Evolutionary conservation across 2,329 filamentous ascomycete species (phyloP).

Genomic region (Cordyceps sp.): DNA sequence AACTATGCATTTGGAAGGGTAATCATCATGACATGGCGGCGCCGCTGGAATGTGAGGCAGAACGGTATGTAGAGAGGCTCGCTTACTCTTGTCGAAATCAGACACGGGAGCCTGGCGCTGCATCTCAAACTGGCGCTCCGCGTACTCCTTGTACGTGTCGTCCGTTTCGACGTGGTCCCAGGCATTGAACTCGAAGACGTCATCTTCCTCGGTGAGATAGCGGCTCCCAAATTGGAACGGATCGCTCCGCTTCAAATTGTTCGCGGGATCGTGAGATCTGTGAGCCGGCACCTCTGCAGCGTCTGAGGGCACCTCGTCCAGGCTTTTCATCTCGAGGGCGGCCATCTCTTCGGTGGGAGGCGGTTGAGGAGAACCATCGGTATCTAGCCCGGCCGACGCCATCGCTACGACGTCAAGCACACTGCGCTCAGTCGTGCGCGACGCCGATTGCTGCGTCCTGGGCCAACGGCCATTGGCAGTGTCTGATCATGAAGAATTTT

Average conservation of each 20-base stretch:
- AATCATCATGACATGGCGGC: slow-evolving; percentile 37
- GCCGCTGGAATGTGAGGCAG: slow-evolving; percentile 2
- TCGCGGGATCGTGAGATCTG: slow-evolving; percentile 51
- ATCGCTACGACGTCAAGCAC: background rate
- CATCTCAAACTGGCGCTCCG: slow-evolving; percentile 66
- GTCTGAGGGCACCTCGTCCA: slow-evolving; percentile 4
- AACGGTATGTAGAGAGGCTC: background rate
- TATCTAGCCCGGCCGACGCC: slow-evolving; percentile 1
- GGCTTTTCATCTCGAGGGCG: slow-evolving; percentile 5
- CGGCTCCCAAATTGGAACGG: slow-evolving; percentile 94
- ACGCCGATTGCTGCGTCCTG: background rate
- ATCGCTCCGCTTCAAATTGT: slow-evolving; percentile 74
- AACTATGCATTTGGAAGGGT: slow-evolving; percentile 46
- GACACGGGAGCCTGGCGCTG: slow-evolving; percentile 78
- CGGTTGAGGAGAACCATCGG: background rate
- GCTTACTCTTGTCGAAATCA: slow-evolving; percentile 76
- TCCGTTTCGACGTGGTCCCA: slow-evolving; percentile 98
- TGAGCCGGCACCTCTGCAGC: slow-evolving; percentile 30
- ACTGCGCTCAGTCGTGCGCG: background rate
- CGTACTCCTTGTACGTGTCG: slow-evolving; percentile 71
- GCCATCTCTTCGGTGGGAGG: slow-evolving; percentile 9
- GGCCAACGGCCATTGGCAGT: slow-evolving; percentile 1
- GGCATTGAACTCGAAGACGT: slow-evolving; percentile 95
- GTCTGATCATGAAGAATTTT: too few relatives aligned
- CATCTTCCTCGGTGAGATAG: slow-evolving; percentile 64